These are phyloP conservation scores for Alternaria angustiovoidea DNA, from an alignment of 2,329 filamentous ascomycete genomes.

Conservation along the genomic window DNA sequence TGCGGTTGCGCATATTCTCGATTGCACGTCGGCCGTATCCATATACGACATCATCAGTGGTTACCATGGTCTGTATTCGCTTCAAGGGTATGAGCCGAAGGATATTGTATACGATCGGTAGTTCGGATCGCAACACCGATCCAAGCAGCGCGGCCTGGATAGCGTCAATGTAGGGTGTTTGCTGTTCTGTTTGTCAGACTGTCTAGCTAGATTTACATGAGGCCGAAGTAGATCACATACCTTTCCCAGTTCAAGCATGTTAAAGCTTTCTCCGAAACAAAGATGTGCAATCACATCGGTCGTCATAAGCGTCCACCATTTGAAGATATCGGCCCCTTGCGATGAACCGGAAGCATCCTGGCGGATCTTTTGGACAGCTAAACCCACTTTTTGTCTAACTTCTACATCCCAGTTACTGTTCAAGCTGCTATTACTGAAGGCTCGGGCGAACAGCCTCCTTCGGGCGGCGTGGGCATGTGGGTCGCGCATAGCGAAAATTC, in stretches of 20 bases:
- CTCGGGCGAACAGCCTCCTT: conserved; percentile 47
- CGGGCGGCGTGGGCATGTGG: conserved; percentile 46
- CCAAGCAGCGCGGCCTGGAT: conserved; percentile 39
- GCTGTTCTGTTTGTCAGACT: not conserved
- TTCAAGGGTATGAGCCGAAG: conserved; percentile 1
- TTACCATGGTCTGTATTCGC: not conserved
- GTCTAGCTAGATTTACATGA: not conserved
- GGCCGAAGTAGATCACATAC: conserved; percentile 21
- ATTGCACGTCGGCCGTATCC: conserved; percentile 23
- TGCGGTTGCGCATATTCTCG: conserved; percentile 26
- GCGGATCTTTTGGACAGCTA: conserved; percentile 47
- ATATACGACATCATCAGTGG: conserved; percentile 22
- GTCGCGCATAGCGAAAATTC: conserved; percentile 28
- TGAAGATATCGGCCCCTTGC: conserved; percentile 43
- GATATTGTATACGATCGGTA: conserved; percentile 37
- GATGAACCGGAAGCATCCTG: conserved; percentile 14
- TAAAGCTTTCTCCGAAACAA: conserved; percentile 52
- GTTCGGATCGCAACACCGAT: conserved; percentile 42
- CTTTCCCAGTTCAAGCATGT: conserved; percentile 49
- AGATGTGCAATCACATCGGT: conserved; percentile 51
- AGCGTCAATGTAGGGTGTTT: conserved; percentile 37
- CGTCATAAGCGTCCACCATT: conserved; percentile 53
- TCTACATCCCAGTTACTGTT: conserved; percentile 48
- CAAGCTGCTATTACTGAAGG: conserved; percentile 49
- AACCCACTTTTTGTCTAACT: conserved; percentile 42